Base-by-base conservation (phyloP, 1,284 basidiomycete species). In the Ganoderma multipileum region DNA sequence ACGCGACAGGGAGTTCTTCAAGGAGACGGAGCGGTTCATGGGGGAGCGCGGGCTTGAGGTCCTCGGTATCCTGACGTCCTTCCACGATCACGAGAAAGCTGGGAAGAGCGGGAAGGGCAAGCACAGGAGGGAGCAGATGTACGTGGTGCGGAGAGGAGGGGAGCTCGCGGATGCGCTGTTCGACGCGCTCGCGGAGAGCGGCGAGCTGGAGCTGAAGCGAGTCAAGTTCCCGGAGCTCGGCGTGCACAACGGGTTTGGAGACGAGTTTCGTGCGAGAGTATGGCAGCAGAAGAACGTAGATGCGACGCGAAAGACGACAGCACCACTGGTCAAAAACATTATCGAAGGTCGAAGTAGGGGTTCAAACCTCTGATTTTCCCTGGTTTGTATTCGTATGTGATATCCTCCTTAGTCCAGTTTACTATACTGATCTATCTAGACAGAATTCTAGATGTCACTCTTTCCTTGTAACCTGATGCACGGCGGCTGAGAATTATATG, bases 221-320 rank as follows among this genome's bases (percentile, higher is more conserved):
- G 80, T 82, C 73, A 72, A 74, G 64, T 81, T 81, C 61, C 73
- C 83, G 71, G 79, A 84, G 42, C 71, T 69, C 33, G 74, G 72
- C 2, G 66, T 73, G 54, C 73, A 74, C 61, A 78, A 77, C 39
- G 75, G 66, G 18, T 82, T 81, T 23, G 76, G 74, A 8, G 71
- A 63, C 20, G 76, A 77, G 28, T 68, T 79, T 28, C 74, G 75
- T 55, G 83, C 81, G 8, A 79, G 80, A 65, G 86, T 91, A 0
- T 97, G 95, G 84, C 86, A 90, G 73, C 96, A 97, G 81, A 86
- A 86, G 38, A 94, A 96, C 76, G 82, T 84, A 23, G 80, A 87
- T 57, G 91, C 89, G 39, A 95, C 92, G 38, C 84, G 96, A 73
- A 97, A 98, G 77, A 86, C 86, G 70, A 89, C 91, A 5, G 95